Conservation (phyloP, 1,284 basidiomycete genomes). For the Phenoliferia sp. region DNA sequence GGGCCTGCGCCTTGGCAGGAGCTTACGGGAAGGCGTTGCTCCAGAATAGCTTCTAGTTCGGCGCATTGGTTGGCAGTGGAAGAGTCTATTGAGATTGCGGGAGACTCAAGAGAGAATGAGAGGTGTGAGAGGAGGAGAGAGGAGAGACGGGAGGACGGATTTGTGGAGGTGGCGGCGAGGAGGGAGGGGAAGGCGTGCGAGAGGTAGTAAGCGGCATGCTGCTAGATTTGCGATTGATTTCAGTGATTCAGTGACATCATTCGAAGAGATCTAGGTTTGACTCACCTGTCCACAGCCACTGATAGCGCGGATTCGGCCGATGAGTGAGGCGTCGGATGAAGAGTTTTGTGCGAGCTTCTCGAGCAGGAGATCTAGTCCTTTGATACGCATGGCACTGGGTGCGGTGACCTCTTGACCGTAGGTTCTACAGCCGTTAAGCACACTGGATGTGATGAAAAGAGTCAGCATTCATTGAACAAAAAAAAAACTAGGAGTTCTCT, state of each 20-base stretch:
- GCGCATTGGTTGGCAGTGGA: neutral
- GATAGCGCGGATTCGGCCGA: conserved; percentile 62
- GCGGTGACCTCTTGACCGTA: conserved; percentile 76
- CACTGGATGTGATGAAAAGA: too few relatives aligned
- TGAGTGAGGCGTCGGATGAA: conserved; percentile 47
- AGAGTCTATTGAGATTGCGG: neutral
- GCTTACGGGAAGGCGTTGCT: too few relatives aligned
- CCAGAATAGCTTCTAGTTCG: neutral
- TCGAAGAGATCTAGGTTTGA: conserved; percentile 6
- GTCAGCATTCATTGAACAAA: too few relatives aligned
- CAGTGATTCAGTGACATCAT: neutral
- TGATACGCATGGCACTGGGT: conserved; percentile 79
- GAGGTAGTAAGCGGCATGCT: conserved; percentile 13
- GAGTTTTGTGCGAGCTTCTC: conserved; percentile 63
- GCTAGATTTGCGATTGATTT: conserved; percentile 9
- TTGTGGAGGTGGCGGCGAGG: neutral
- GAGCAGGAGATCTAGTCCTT: conserved; percentile 66
- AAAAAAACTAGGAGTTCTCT: too few relatives aligned
- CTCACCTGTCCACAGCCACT: conserved; percentile 66
- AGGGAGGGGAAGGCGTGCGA: neutral
- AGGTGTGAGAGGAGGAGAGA: neutral
- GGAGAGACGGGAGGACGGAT: conserved; percentile 2
- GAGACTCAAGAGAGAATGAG: conserved; percentile 1
- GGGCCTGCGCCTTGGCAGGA: too few relatives aligned
- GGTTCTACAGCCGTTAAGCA: conserved; percentile 74